Percentiles rank a stretch among this genome's conserved stretches.
Conservation (phyloP, 1,139 yeast species). For the Saccharomyces hybrid region DNA sequence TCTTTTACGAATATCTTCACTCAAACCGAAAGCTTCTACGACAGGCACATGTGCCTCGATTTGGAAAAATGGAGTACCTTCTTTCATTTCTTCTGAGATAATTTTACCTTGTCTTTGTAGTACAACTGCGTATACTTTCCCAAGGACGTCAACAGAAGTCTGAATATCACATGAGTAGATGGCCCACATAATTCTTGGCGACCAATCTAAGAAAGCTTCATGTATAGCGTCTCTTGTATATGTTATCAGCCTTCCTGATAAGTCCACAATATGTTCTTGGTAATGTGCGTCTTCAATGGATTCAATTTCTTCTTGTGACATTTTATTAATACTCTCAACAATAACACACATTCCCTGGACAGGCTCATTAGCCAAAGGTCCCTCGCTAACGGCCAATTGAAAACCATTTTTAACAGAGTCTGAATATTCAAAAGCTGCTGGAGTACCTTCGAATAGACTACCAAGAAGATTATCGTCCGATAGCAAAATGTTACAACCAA, state of each 20-base stretch:
- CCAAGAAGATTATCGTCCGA: slow-evolving; percentile 37
- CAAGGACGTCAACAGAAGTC: slow-evolving; percentile 88
- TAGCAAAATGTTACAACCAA: slow-evolving; percentile 74
- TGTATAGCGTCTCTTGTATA: slow-evolving; percentile 69
- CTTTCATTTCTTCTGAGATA: slow-evolving; percentile 89
- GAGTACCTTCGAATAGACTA: slow-evolving; percentile 16
- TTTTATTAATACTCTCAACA: slow-evolving; percentile 35
- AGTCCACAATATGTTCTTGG: slow-evolving; percentile 31
- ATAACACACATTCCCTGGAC: slow-evolving; percentile 70
- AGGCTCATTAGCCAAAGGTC: slow-evolving; percentile 85
- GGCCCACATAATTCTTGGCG: slow-evolving; percentile 86
- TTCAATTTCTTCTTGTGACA: slow-evolving; percentile 34
- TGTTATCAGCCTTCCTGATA: slow-evolving; percentile 67
- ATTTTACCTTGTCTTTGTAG: slow-evolving; percentile 83
- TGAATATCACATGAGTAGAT: slow-evolving; percentile 93
- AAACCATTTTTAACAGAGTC: slow-evolving; percentile 74
- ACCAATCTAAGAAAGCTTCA: slow-evolving; percentile 61
- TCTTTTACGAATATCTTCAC: slow-evolving; percentile 86
- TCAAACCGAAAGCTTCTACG: slow-evolving; percentile 92
- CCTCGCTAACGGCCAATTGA: slow-evolving; percentile 73
- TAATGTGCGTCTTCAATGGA: slow-evolving; percentile 28
- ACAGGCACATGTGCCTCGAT: slow-evolving; percentile 85
- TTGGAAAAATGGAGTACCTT: slow-evolving; percentile 94
- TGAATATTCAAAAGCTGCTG: slow-evolving; percentile 42
- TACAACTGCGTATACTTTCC: slow-evolving; percentile 91